Percentiles rank a stretch among this genome's conserved stretches.
phyloP scores from a whole-genome alignment of 2,329 filamentous ascomycete genomes.

The Cladosporium halotolerans region DNA sequence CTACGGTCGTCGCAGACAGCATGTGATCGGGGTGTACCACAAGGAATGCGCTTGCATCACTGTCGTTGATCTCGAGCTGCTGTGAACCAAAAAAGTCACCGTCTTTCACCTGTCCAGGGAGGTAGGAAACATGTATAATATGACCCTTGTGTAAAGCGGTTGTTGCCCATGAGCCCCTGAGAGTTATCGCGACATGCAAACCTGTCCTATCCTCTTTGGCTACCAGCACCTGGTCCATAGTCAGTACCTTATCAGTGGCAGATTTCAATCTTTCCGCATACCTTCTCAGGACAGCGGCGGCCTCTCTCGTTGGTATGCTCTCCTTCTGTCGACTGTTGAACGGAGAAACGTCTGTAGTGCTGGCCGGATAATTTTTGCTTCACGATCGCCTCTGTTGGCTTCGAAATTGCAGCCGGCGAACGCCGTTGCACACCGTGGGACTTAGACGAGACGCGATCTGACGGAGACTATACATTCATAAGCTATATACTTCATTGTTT shows the following conservation, averaged over 20 bases:
- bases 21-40: constrained; percentile 93
- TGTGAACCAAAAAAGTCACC: constrained; percentile 46
- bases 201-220: constrained; percentile 72
- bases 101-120: constrained; percentile 48
- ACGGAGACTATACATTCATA: constrained; percentile 26
- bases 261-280: background rate
- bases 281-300: constrained; percentile 52
- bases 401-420: background rate
- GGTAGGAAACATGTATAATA: constrained; percentile 67
- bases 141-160: constrained; percentile 68
- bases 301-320: constrained; percentile 61
- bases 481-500: constrained; percentile 28
- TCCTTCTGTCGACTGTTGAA: constrained; percentile 66
- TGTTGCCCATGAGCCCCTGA: constrained; percentile 82
- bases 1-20: constrained; percentile 88
- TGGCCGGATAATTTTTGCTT: background rate
- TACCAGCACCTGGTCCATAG: constrained; percentile 58
- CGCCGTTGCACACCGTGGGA: background rate
- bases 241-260: background rate
- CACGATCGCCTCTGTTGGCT: background rate
- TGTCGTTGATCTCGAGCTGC: constrained; percentile 71
- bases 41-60: constrained; percentile 62
- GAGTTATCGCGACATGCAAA: constrained; percentile 59
- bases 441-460: constrained; percentile 18
- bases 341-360: constrained; percentile 57